A percentile compares a stretch with the other conserved stretches of the same genome.
Conservation (phyloP, 805 yeast genomes). For the Huiozyma naganishii region DNA sequence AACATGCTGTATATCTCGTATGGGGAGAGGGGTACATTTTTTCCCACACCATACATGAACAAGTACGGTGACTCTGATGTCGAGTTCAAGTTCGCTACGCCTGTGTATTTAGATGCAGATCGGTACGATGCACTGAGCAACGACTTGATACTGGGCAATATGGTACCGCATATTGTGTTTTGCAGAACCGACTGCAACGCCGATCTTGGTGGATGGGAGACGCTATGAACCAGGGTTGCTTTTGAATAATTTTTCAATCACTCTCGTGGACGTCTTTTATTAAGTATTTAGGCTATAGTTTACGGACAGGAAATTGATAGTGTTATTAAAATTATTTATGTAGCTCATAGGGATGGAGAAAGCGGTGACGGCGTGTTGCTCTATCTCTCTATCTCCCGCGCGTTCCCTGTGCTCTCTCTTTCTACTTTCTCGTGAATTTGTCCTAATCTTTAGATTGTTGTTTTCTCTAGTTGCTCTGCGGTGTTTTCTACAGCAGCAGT, state of each 20-base stretch:
- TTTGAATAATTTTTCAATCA: background rate
- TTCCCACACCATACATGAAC: conserved; percentile 75
- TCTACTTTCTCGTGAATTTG: no score
- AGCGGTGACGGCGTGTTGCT: no score
- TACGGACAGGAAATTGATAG: background rate
- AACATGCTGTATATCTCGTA: conserved; percentile 38
- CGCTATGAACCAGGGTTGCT: conserved; percentile 10
- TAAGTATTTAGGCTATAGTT: background rate
- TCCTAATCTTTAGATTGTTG: conserved; percentile 3
- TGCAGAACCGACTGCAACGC: conserved; percentile 66
- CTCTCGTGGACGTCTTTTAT: background rate
- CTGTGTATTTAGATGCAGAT: conserved; percentile 49
- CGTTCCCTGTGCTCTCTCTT: no score
- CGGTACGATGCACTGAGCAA: conserved; percentile 59
- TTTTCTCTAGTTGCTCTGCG: conserved; percentile 20
- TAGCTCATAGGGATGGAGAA: no score
- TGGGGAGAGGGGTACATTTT: conserved; percentile 68
- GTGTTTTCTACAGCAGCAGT: conserved; percentile 7
- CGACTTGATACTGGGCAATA: conserved; percentile 68
- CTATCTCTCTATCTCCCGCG: no score
- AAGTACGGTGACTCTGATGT: conserved; percentile 78
- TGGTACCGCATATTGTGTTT: conserved; percentile 64
- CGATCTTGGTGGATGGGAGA: conserved; percentile 96
- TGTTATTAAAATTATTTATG: no score
- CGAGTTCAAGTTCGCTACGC: conserved; percentile 59